Base-by-base conservation (phyloP, 1,284 basidiomycete genomes). In the Cryptococcus sp. region DNA sequence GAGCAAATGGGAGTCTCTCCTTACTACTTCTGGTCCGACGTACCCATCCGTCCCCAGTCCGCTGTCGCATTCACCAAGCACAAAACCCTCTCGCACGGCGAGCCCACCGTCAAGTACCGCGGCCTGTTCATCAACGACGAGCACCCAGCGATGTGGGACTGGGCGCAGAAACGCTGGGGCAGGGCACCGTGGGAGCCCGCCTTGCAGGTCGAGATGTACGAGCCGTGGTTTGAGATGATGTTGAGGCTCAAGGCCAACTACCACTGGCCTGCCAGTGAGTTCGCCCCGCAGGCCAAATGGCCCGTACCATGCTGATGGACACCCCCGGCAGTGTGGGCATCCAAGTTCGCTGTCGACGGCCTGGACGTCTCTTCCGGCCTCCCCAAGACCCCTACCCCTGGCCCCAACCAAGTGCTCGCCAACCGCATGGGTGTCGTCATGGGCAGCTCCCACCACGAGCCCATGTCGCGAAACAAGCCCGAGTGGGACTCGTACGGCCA, bases 351-450 rank as follows among this genome's bases (percentile, higher is more conserved):
- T 18, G 77, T 86, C 18, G 87, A 88, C 61, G 87, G 88, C 58
- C 66, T 79, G 2, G 61, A 66, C 13, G 54, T 52, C 13, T 50
- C 63, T 7, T 46, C 53, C 12, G 61, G 54, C 8, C 57, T 68
- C 7, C 61, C 63, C 2, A 42, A 57, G 6, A 18, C 47, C 0
- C 53, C 66, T 1, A 57, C 56, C 2, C 65, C 70, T 0, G 72
- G 72, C 1, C 78, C 81, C 23, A 88, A 88, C 62, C 85, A 85
- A 65, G 78, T 79, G 23, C 75, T 85, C 11, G 87, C 87, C 0
- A 82, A 87, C 61, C 79, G 78, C 55, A 87, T 83, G 72, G 87
- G 86, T 21, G 80, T 88, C 50, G 85, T 85, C 23, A 87, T 87
- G 83, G 70, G 85, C 81, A 66, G 64, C 28, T 75, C 70, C 2